Conservation (phyloP, 2,329 filamentous ascomycete species). For the Penicillium expansum region DNA sequence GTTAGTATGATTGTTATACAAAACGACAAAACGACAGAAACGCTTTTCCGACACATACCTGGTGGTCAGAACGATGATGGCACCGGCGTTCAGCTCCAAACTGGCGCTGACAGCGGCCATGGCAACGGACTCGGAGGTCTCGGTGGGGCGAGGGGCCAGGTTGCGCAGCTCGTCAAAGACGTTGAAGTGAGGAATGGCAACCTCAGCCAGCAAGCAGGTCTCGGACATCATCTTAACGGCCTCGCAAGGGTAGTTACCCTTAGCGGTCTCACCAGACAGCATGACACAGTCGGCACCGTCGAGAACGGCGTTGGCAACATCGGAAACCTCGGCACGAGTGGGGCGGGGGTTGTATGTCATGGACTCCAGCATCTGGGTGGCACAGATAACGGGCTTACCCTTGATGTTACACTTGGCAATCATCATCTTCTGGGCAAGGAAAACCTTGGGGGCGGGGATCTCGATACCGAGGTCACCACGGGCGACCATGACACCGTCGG, state of each 20-base stretch:
- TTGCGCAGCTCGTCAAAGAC: slow-evolving; percentile 94
- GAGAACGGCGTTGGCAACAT: slow-evolving; percentile 96
- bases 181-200: slow-evolving; percentile 93
- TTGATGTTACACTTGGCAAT: slow-evolving; percentile 99
- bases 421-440: slow-evolving; percentile 99
- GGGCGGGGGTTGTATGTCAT: slow-evolving; percentile 99
- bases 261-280: slow-evolving; percentile 98
- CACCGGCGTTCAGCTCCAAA: slow-evolving; percentile 92
- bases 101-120: slow-evolving; percentile 96
- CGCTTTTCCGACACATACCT: slow-evolving; percentile 51
- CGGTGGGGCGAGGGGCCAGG: slow-evolving; percentile 77
- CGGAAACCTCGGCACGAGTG: slow-evolving; percentile 95
- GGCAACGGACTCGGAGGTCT: slow-evolving; percentile 87
- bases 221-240: slow-evolving; percentile 98
- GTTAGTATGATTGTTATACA: slow-evolving; percentile 21
- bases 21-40: not conserved
- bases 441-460: slow-evolving; percentile 97
- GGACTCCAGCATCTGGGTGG: slow-evolving; percentile 99
- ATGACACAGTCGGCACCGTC: slow-evolving; percentile 99
- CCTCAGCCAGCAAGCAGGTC: slow-evolving; percentile 93
- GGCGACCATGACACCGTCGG: slow-evolving; percentile 99
- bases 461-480: slow-evolving; percentile 98
- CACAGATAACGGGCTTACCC: slow-evolving; percentile 98
- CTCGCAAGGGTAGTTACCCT: slow-evolving; percentile 90
- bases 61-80: slow-evolving; percentile 93